These are phyloP conservation scores for Orbilia blumenaviensis DNA, from an alignment of 2,329 filamentous ascomycete genomes.

Conservation along the genomic window DNA sequence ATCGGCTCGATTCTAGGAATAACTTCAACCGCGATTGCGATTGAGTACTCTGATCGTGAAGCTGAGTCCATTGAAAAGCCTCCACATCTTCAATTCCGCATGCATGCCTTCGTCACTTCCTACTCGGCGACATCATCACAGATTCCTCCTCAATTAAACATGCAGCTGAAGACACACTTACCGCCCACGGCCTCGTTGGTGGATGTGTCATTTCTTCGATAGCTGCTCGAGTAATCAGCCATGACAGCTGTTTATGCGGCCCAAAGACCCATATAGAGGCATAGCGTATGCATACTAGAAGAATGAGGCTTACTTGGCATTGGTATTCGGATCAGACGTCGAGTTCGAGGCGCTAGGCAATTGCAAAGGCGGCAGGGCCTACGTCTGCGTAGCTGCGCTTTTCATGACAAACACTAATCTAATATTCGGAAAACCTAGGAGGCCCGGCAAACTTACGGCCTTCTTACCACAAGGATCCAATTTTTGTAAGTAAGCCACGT, in stretches of 20 bases:
- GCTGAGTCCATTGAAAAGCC: background rate
- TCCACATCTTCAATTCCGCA: background rate
- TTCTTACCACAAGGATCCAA: too few relatives aligned
- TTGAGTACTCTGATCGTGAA: background rate
- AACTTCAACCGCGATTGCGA: background rate
- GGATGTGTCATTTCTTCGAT: background rate
- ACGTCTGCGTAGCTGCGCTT: too few relatives aligned
- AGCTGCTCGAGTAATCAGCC: conserved; percentile 6
- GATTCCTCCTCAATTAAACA: background rate
- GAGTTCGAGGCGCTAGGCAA: too few relatives aligned
- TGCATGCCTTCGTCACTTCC: background rate
- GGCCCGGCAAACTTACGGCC: background rate
- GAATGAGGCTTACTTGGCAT: conserved; percentile 10
- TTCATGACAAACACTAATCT: background rate
- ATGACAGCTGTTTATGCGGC: background rate
- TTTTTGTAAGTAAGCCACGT: background rate
- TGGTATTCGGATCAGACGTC: background rate
- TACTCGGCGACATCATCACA: background rate
- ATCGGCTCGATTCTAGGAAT: background rate
- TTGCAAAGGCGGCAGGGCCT: background rate
- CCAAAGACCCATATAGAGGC: background rate
- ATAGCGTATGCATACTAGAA: background rate
- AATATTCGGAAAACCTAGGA: background rate
- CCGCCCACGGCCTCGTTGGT: background rate
- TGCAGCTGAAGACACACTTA: background rate